Conservation (phyloP, 1,139 yeast genomes). For the Geotrichum siamense region DNA sequence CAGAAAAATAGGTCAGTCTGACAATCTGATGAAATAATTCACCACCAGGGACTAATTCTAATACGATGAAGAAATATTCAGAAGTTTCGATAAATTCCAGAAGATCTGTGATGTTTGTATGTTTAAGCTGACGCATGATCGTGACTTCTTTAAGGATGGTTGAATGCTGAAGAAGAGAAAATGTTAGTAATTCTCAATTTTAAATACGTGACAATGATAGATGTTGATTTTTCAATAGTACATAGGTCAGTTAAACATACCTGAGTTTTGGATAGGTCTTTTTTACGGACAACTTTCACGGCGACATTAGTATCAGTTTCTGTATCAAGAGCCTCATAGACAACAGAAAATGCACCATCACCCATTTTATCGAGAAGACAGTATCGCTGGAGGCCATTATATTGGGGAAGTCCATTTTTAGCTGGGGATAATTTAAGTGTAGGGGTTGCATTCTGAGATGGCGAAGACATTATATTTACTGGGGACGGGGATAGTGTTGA, state of each 20-base stretch:
- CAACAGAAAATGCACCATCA: slow-evolving; percentile 84
- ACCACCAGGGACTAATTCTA: slow-evolving; percentile 87
- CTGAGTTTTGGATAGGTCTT: slow-evolving; percentile 45
- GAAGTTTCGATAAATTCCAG: slow-evolving; percentile 58
- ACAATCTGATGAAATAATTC: slow-evolving; percentile 93
- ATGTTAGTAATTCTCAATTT: background rate
- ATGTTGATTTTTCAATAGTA: too few relatives aligned
- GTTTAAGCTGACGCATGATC: slow-evolving; percentile 66
- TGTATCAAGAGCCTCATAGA: slow-evolving; percentile 60
- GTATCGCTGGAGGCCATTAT: slow-evolving; percentile 30
- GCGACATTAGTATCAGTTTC: slow-evolving; percentile 54
- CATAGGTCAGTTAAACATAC: slow-evolving; percentile 31
- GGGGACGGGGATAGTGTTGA: too few relatives aligned
- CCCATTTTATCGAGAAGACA: slow-evolving; percentile 42
- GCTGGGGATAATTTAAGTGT: too few relatives aligned
- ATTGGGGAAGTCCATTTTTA: slow-evolving; percentile 7
- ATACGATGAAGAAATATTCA: slow-evolving; percentile 65
- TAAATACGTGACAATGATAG: too few relatives aligned
- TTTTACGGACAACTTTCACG: slow-evolving; percentile 73
- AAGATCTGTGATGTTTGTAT: slow-evolving; percentile 65
- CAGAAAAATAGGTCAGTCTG: slow-evolving; percentile 82
- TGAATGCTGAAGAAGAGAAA: slow-evolving; percentile 37
- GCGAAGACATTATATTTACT: background rate
- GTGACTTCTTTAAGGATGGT: slow-evolving; percentile 76
- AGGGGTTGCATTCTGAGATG: background rate